These are phyloP conservation scores for Sordariomycetes sp. DNA, from an alignment of 2,329 filamentous ascomycete genomes.

Conservation along the genomic window DNA sequence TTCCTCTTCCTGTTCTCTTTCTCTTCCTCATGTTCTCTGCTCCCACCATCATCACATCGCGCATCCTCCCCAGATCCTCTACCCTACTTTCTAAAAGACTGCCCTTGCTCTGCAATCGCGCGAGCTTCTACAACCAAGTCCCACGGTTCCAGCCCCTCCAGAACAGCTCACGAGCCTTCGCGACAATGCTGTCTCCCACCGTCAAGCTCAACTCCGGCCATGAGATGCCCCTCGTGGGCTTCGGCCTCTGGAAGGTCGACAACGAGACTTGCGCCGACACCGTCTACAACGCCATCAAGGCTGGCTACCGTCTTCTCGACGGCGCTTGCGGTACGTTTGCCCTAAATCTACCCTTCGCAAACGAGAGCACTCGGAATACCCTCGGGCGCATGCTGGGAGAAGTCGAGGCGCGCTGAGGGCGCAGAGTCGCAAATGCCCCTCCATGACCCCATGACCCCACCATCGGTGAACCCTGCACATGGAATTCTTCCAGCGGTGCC, in stretches of 20 bases:
- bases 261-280: conserved; percentile 64
- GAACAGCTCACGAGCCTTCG: conserved; percentile 6
- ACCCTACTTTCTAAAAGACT: background rate
- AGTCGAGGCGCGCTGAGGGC: no score
- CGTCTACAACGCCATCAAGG: conserved; percentile 67
- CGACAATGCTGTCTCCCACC: conserved; percentile 28
- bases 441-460: conserved; percentile 1
- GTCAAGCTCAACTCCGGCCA: conserved; percentile 57
- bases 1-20: background rate
- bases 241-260: conserved; percentile 78
- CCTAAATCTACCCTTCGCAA: background rate
- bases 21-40: background rate
- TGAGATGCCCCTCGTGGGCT: conserved; percentile 68
- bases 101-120: background rate
- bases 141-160: conserved; percentile 2
- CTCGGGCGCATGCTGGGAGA: no score
- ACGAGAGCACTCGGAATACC: no score
- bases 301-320: conserved; percentile 51
- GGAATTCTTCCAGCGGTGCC: no score
- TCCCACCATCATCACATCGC: background rate
- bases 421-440: conserved; percentile 1
- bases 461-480: no score
- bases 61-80: background rate
- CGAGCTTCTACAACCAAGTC: background rate
- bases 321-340: conserved; percentile 46